These are phyloP conservation scores for Aspergillus affinis DNA, from an alignment of 495 filamentous ascomycete species.

Conservation along the genomic window DNA sequence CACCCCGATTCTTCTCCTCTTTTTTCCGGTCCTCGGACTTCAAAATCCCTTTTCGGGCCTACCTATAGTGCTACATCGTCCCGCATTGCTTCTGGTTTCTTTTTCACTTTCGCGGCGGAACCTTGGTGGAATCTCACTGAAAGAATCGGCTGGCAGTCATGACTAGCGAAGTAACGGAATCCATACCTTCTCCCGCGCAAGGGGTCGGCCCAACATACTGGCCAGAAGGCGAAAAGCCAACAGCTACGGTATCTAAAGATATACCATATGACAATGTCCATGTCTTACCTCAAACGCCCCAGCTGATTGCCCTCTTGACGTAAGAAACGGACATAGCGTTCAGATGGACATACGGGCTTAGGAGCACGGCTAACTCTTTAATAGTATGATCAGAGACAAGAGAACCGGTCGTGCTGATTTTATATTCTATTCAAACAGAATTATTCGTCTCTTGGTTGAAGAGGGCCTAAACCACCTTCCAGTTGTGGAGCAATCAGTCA, in stretches of 20 bases:
- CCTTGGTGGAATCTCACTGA: background rate
- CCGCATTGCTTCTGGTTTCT: background rate
- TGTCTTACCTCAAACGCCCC: slow-evolving; percentile 87
- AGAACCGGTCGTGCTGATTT: slow-evolving; percentile 89
- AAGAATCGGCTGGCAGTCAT: background rate
- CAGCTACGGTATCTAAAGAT: slow-evolving; percentile 82
- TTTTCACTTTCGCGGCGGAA: background rate
- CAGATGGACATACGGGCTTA: background rate
- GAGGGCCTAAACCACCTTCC: slow-evolving; percentile 97
- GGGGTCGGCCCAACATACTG: slow-evolving; percentile 79
- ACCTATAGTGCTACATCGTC: too few relatives aligned
- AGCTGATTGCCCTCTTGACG: slow-evolving; percentile 96
- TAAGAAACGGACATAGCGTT: slow-evolving; percentile 47
- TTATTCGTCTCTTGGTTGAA: slow-evolving; percentile 96
- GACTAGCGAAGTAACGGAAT: slow-evolving; percentile 15
- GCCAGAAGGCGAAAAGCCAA: slow-evolving; percentile 75
- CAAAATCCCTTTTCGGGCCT: too few relatives aligned
- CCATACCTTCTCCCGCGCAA: slow-evolving; percentile 58
- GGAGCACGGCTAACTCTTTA: slow-evolving; percentile 17
- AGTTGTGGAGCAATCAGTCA: slow-evolving; percentile 81
- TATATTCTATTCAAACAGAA: slow-evolving; percentile 98
- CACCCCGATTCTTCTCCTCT: too few relatives aligned
- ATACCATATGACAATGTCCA: slow-evolving; percentile 86
- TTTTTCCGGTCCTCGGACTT: too few relatives aligned
- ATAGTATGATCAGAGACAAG: slow-evolving; percentile 91